phyloP scores from a whole-genome alignment of 208 protist genomes.

The Trypanosoma lewisi region DNA sequence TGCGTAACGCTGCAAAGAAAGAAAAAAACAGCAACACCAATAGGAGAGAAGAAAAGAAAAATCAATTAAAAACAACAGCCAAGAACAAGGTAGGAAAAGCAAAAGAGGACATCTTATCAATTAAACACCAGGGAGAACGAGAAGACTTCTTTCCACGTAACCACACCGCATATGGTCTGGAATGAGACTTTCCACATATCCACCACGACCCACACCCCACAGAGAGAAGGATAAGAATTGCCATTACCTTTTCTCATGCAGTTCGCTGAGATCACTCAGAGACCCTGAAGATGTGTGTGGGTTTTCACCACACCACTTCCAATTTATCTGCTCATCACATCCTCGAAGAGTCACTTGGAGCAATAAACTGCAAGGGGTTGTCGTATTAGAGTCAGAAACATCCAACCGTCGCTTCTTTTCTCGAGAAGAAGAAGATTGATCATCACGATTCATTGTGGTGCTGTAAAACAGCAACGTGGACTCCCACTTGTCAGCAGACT shows the following conservation, averaged over 20 bases:
- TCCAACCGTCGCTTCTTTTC: neutral
- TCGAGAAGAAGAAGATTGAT: neutral
- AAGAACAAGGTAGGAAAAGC: too few relatives aligned
- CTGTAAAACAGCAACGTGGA: slow-evolving; percentile 18
- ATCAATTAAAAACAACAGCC: too few relatives aligned
- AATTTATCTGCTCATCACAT: slow-evolving; percentile 27
- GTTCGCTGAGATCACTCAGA: slow-evolving; percentile 7
- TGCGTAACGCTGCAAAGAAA: too few relatives aligned
- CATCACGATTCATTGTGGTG: neutral
- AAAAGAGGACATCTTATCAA: too few relatives aligned
- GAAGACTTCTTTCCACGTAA: too few relatives aligned
- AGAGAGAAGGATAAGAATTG: neutral
- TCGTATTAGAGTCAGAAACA: neutral
- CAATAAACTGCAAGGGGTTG: neutral
- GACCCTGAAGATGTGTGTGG: neutral
- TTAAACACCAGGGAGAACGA: too few relatives aligned
- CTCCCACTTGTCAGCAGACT: slow-evolving; percentile 29
- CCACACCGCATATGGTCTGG: too few relatives aligned
- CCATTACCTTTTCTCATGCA: neutral
- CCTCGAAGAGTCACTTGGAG: slow-evolving; percentile 17
- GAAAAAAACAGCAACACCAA: too few relatives aligned
- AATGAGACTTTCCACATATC: too few relatives aligned
- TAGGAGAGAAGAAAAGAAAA: too few relatives aligned
- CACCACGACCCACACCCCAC: neutral
- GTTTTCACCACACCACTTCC: slow-evolving; percentile 5